Conservation (phyloP, 2,329 filamentous ascomycete genomes). For the Pochonia chlamydosporia region DNA sequence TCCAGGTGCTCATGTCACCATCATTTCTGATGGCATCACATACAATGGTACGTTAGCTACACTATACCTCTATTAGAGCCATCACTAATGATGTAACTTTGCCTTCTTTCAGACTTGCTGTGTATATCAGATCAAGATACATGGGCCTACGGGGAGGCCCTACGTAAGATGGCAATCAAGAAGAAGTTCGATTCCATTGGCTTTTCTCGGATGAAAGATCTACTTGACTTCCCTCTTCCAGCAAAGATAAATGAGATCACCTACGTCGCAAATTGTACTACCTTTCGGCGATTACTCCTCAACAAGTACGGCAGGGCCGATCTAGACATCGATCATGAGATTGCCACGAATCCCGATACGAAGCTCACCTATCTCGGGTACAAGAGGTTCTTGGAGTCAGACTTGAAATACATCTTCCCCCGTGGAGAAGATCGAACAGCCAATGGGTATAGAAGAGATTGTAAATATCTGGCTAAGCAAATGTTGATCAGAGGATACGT, state of each 20-base stretch:
- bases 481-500: conserved; percentile 25
- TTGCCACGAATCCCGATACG: conserved; percentile 20
- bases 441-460: conserved; percentile 19
- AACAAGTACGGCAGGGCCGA: conserved; percentile 18
- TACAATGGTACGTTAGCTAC: conserved; percentile 39
- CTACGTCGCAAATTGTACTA: conserved; percentile 25
- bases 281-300: conserved; percentile 22
- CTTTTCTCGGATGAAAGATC: conserved; percentile 1
- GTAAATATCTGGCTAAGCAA: conserved; percentile 23
- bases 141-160: conserved; percentile 42
- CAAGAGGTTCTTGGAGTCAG: conserved; percentile 21
- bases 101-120: conserved; percentile 33
- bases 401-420: conserved; percentile 22
- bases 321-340: conserved; percentile 21
- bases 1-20: conserved; percentile 26
- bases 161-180: conserved; percentile 27
- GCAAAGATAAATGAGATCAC: conserved; percentile 35
- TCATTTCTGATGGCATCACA: conserved; percentile 47
- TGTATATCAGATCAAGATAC: conserved; percentile 39
- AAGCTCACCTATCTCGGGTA: conserved; percentile 25
- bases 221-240: conserved; percentile 33
- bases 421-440: conserved; percentile 12
- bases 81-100: not conserved
- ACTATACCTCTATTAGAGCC: too few species aligned
- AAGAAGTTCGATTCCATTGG: not conserved